These are phyloP conservation scores for Dentipellis fragilis DNA, from an alignment of 768 basidiomycete genomes.

Conservation along the genomic window DNA sequence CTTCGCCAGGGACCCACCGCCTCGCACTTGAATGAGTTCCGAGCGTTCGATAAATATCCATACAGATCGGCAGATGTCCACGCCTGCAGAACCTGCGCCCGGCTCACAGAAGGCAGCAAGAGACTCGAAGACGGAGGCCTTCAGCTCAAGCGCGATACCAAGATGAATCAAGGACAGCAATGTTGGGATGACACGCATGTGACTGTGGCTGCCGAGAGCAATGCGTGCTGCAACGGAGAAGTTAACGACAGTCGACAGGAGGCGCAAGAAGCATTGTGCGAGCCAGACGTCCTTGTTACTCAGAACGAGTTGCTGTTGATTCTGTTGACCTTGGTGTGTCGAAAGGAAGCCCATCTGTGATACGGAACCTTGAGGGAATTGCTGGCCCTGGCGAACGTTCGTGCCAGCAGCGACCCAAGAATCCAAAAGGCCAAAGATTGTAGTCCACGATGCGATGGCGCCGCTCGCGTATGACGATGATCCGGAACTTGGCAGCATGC, in stretches of 20 bases:
- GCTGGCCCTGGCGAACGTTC: conserved; percentile 33
- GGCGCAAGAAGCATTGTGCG: conserved; percentile 71
- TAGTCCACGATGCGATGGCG: conserved; percentile 66
- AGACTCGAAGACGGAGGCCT: conserved; percentile 75
- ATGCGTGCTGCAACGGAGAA: conserved; percentile 71
- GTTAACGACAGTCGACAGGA: conserved; percentile 66
- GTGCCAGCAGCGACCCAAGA: conserved; percentile 57
- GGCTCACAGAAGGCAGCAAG: conserved; percentile 77
- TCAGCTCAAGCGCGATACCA: conserved; percentile 81
- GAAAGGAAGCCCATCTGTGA: conserved; percentile 14
- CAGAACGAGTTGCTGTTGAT: conserved; percentile 35
- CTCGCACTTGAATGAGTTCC: conserved; percentile 74
- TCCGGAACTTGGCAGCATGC: conserved; percentile 31
- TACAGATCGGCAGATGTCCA: conserved; percentile 73
- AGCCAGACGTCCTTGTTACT: conserved; percentile 67
- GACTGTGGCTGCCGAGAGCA: conserved; percentile 64
- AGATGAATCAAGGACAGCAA: conserved; percentile 71
- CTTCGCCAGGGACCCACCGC: conserved; percentile 38
- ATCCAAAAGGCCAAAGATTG: conserved; percentile 66
- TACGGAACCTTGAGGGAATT: conserved; percentile 17
- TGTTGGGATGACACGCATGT: conserved; percentile 75
- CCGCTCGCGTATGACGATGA: conserved; percentile 37
- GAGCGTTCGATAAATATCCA: conserved; percentile 80
- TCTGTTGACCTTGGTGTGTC: conserved; percentile 29
- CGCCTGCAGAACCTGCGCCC: conserved; percentile 60